Conservation (phyloP, 2,329 filamentous ascomycete genomes). For the Nothopassalora personata region DNA sequence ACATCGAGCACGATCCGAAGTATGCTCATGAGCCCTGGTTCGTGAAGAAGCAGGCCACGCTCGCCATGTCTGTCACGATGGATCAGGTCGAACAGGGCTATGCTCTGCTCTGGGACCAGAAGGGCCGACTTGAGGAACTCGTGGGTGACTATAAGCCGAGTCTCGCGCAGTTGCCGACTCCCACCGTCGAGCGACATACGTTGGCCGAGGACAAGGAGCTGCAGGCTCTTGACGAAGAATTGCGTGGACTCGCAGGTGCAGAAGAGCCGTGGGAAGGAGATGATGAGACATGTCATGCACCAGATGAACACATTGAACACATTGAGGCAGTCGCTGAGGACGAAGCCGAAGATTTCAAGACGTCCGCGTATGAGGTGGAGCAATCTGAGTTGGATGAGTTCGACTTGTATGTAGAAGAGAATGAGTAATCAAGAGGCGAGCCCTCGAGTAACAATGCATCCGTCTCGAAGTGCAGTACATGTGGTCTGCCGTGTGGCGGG, state of each 20-base stretch:
- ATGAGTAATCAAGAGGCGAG: slow-evolving; percentile 8
- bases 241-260: not conserved
- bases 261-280: not conserved
- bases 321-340: not conserved
- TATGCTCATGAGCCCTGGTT: not conserved
- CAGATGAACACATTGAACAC: not conserved
- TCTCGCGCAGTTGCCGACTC: not conserved
- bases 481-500: not conserved
- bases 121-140: slow-evolving; percentile 4
- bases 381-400: slow-evolving; percentile 15
- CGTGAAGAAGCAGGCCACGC: not conserved
- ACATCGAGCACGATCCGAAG: not conserved
- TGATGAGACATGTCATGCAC: not conserved
- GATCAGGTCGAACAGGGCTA: slow-evolving; percentile 14
- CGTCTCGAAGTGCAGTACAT: not conserved
- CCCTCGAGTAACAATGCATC: not conserved
- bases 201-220: not conserved
- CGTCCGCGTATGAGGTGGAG: not conserved
- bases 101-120: slow-evolving; percentile 11
- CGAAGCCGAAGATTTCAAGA: not conserved
- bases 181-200: not conserved
- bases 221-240: not conserved
- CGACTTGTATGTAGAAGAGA: slow-evolving; percentile 14
- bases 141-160: slow-evolving; percentile 10
- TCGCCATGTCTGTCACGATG: slow-evolving; percentile 6